Conservation (phyloP, 192 early-diverging fungal genomes). For the Entomortierella lignicola region DNA sequence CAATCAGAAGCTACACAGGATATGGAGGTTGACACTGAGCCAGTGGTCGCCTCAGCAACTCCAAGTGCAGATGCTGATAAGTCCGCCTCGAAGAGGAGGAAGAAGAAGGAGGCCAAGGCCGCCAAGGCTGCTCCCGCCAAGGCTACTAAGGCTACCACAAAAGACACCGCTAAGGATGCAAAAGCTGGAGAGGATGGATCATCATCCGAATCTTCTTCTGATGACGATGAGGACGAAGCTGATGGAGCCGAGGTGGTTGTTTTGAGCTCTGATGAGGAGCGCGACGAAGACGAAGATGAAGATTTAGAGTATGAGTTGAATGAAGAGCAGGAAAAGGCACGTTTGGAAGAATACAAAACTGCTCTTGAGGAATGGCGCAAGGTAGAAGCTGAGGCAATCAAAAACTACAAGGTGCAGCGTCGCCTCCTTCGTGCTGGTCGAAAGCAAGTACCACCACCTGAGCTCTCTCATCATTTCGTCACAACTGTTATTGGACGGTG, state of each 20-base stretch:
- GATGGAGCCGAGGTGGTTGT: conserved; percentile 25
- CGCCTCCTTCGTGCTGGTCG: conserved; percentile 23
- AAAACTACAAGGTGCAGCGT: conserved; percentile 20
- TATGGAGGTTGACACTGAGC: conserved; percentile 33
- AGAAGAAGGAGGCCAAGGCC: conserved; percentile 8
- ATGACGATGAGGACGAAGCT: conserved; percentile 39
- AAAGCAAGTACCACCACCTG: conserved; percentile 30
- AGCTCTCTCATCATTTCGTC: conserved; percentile 57
- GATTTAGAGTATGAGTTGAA: conserved; percentile 33
- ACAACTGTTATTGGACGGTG: conserved; percentile 46
- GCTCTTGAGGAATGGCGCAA: conserved; percentile 24
- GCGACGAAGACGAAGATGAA: conserved; percentile 31
- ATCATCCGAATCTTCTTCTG: conserved; percentile 42
- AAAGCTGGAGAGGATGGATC: conserved; percentile 23
- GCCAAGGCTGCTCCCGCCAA: conserved; percentile 4
- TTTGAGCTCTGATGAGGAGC: conserved; percentile 36
- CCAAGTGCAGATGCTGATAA: background rate
- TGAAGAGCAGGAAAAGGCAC: conserved; percentile 17
- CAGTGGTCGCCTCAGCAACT: background rate
- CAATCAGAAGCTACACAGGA: conserved; percentile 5
- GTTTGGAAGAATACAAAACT: conserved; percentile 18
- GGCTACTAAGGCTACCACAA: conserved; percentile 9
- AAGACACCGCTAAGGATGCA: background rate
- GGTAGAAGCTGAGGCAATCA: conserved; percentile 30
- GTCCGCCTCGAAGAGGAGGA: background rate